These are phyloP conservation scores for Quercus lobata DNA, from an alignment of 331 rosid genomes.

Conservation along the genomic window DNA sequence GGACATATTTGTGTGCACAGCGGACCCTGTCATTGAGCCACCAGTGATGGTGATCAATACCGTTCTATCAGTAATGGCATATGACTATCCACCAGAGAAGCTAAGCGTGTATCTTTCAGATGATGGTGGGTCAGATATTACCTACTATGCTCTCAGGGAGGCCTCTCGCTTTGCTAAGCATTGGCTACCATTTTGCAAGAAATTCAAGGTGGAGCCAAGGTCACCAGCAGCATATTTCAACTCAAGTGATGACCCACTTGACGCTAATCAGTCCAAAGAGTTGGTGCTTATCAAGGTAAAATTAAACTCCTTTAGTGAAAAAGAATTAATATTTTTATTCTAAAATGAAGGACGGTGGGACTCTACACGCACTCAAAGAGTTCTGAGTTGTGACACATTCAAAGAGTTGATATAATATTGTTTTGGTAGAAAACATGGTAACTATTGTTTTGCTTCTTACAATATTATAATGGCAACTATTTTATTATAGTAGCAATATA, in stretches of 20 bases:
- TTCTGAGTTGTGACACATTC: too few relatives aligned
- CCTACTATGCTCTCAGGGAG: constrained; percentile 58
- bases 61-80: constrained; percentile 71
- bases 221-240: constrained; percentile 69
- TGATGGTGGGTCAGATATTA: constrained; percentile 65
- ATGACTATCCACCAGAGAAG: constrained; percentile 69
- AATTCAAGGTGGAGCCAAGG: constrained; percentile 53
- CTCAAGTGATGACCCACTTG: background rate
- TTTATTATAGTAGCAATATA: too few relatives aligned
- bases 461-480: too few relatives aligned
- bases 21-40: constrained; percentile 77
- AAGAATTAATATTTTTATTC: too few relatives aligned
- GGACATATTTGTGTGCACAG: constrained; percentile 88
- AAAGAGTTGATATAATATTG: too few relatives aligned
- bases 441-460: too few relatives aligned
- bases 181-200: constrained; percentile 79
- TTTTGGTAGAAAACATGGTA: too few relatives aligned
- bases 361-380: too few relatives aligned
- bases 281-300: constrained; percentile 38
- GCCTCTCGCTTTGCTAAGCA: constrained; percentile 65
- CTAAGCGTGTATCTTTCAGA: constrained; percentile 74
- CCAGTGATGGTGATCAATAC: constrained; percentile 76
- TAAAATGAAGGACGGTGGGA: too few relatives aligned
- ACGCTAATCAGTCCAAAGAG: constrained; percentile 4
- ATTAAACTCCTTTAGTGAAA: too few relatives aligned